Evolutionary conservation across 73 alveolate species (phyloP).

Genomic region (Symbiodinium pilosum): DNA sequence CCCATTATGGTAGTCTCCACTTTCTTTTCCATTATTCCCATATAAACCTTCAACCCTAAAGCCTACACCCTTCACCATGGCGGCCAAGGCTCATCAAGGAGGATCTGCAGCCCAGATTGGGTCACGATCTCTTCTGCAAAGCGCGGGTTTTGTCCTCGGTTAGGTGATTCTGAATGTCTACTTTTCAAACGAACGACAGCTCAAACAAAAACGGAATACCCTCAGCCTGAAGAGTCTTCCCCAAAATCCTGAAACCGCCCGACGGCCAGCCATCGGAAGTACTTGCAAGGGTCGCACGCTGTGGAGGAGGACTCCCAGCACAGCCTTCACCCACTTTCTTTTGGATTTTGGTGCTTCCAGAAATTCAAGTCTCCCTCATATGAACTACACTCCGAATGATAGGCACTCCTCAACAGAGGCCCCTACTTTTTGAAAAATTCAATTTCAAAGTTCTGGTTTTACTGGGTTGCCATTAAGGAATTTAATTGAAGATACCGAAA

Average conservation of each 20-base stretch:
- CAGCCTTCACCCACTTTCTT: neutral
- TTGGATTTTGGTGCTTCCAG: neutral
- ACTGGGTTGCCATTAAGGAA: neutral
- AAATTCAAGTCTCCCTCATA: neutral
- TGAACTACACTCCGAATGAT: neutral
- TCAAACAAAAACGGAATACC: too few relatives aligned
- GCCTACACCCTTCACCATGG: neutral
- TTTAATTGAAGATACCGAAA: neutral
- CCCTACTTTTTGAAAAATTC: too few relatives aligned
- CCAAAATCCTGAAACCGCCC: too few relatives aligned
- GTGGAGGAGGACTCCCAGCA: neutral
- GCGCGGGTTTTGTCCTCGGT: neutral
- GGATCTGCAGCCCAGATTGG: neutral
- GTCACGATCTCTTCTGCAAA: neutral
- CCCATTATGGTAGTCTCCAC: too few relatives aligned
- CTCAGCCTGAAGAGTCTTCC: too few relatives aligned
- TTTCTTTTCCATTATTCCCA: too few relatives aligned
- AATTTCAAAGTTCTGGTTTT: neutral
- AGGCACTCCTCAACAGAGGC: neutral
- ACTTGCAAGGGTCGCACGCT: neutral
- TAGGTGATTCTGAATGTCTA: neutral
- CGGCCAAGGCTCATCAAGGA: neutral
- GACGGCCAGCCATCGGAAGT: too few relatives aligned
- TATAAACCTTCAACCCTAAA: neutral
- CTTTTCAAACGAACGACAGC: too few relatives aligned